Evolutionary conservation across 2,329 filamentous ascomycete genomes (phyloP).

Genomic region (Ophiosphaerella narmari): DNA sequence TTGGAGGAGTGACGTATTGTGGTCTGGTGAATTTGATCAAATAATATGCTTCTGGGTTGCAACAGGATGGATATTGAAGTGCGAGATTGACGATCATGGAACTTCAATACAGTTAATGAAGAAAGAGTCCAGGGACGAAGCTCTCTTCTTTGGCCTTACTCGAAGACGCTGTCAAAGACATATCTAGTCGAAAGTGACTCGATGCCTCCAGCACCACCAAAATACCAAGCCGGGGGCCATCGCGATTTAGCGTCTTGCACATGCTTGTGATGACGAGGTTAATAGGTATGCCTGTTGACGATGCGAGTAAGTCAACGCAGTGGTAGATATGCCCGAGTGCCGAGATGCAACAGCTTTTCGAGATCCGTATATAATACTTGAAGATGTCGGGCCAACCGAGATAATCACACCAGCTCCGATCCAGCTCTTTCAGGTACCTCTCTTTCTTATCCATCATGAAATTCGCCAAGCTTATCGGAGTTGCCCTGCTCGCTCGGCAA

Average conservation of each 20-base stretch:
- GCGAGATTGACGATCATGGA: too few species aligned
- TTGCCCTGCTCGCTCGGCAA: slow-evolving; percentile 33
- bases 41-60: too few species aligned
- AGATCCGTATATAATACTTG: too few species aligned
- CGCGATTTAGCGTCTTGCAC: slow-evolving; percentile 10
- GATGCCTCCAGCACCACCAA: background rate
- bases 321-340: background rate
- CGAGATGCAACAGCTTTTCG: background rate
- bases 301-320: background rate
- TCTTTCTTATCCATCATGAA: slow-evolving; percentile 21
- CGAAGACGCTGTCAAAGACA: too few species aligned
- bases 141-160: too few species aligned
- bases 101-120: too few species aligned
- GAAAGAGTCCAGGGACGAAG: too few species aligned
- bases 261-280: slow-evolving; percentile 15
- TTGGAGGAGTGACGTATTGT: too few species aligned
- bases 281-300: background rate
- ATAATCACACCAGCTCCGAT: slow-evolving; percentile 1
- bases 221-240: slow-evolving; percentile 6
- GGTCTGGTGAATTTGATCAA: too few species aligned
- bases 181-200: too few species aligned
- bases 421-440: background rate
- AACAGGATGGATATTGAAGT: too few species aligned
- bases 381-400: background rate
- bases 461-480: slow-evolving; percentile 28